These are phyloP conservation scores for Brasenia schreberi DNA, from an alignment of 164 flowering plant species.

Conservation along the genomic window DNA sequence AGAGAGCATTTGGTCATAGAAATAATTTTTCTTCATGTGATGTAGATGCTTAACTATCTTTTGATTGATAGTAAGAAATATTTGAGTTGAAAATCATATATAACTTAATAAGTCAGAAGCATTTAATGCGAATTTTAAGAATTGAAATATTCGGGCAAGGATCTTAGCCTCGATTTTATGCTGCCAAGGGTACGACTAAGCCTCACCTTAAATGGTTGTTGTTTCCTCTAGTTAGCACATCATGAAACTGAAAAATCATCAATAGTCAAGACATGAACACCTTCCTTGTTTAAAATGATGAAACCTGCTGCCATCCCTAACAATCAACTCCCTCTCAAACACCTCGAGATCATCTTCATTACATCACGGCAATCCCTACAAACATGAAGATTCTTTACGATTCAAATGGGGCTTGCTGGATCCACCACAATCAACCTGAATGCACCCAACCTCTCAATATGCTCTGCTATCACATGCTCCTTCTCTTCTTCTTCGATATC, in stretches of 20 bases:
- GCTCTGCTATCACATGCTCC: constrained; percentile 35
- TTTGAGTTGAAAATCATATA: no score
- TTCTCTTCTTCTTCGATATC: constrained; percentile 41
- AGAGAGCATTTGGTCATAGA: no score
- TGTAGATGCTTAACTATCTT: no score
- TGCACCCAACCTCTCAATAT: constrained; percentile 75
- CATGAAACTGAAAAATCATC: constrained; percentile 9
- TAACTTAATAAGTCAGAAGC: no score
- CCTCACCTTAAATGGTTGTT: no score
- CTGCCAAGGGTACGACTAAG: no score
- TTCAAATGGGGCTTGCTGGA: constrained; percentile 33
- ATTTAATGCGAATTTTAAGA: no score
- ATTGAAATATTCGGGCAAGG: no score
- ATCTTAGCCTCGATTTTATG: no score
- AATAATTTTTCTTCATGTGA: no score
- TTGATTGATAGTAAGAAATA: no score
- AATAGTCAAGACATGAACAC: constrained; percentile 49
- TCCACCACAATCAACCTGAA: constrained; percentile 44
- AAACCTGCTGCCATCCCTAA: constrained; percentile 46
- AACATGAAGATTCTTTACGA: constrained; percentile 52
- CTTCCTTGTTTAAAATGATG: constrained; percentile 40
- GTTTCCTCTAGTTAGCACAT: no score
- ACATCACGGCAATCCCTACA: constrained; percentile 65
- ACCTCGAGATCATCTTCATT: constrained; percentile 47
- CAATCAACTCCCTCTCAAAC: constrained; percentile 42